phyloP scores from a whole-genome alignment of 2,329 filamentous ascomycete genomes.

The Cladosporium sp. region DNA sequence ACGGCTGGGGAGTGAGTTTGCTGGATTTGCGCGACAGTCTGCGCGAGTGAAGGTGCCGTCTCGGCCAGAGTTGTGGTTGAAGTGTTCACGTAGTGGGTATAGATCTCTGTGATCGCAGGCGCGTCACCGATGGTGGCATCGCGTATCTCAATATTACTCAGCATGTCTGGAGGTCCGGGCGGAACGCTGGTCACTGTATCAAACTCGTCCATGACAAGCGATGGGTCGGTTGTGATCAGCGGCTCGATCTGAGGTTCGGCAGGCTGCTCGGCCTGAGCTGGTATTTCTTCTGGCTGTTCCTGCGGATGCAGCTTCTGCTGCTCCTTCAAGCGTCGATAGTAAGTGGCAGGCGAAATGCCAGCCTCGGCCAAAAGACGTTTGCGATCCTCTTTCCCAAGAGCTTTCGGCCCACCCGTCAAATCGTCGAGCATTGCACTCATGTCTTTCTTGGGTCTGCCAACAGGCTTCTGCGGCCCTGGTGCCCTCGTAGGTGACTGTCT shows the following conservation, averaged over 20 bases:
- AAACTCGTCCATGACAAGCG: not conserved
- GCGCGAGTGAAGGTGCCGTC: constrained; percentile 2
- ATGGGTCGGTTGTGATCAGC: not conserved
- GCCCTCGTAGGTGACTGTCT: constrained; percentile 7
- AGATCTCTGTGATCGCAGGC: constrained; percentile 14
- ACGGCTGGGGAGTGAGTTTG: constrained; percentile 7
- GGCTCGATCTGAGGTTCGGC: not conserved
- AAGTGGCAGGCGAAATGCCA: constrained; percentile 8
- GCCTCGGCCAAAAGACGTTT: constrained; percentile 8
- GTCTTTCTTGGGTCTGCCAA: constrained; percentile 9
- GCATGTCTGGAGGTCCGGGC: not conserved
- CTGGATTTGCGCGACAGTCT: constrained; percentile 6
- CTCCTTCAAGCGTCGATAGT: constrained; percentile 9
- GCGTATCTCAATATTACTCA: constrained; percentile 15
- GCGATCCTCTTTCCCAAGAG: constrained; percentile 8
- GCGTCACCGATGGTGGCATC: constrained; percentile 12
- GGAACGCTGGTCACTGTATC: not conserved
- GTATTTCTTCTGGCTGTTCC: not conserved
- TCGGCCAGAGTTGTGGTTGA: constrained; percentile 17
- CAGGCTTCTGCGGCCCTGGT: constrained; percentile 9
- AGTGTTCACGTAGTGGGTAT: constrained; percentile 17
- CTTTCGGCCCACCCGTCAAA: not conserved
- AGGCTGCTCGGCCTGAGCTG: not conserved
- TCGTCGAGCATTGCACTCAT: constrained; percentile 6
- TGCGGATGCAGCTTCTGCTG: not conserved